Evolutionary conservation across 768 basidiomycete genomes (phyloP).

Genomic region (Hygrocybe coccinea): DNA sequence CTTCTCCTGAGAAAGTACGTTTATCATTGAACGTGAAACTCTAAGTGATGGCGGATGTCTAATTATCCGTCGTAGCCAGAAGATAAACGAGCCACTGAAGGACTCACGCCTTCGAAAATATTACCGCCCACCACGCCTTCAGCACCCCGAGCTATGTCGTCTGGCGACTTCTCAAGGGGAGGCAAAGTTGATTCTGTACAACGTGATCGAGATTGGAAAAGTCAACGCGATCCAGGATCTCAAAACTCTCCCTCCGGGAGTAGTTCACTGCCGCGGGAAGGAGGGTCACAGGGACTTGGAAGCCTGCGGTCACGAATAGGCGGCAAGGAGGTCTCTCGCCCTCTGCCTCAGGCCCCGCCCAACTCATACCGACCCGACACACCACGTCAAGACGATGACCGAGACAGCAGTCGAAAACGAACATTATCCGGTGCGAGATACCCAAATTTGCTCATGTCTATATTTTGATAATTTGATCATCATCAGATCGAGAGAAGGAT

Average conservation of each 20-base stretch:
- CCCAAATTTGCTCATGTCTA: neutral
- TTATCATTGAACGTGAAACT: neutral
- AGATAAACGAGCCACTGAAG: conserved; percentile 56
- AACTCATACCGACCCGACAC: conserved; percentile 43
- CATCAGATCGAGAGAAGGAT: conserved; percentile 62
- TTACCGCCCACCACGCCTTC: conserved; percentile 60
- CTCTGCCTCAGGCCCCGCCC: conserved; percentile 36
- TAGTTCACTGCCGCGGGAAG: conserved; percentile 17
- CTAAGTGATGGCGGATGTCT: too few species aligned
- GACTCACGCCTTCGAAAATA: conserved; percentile 40
- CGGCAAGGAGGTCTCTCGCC: conserved; percentile 47
- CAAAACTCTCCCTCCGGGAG: conserved; percentile 13
- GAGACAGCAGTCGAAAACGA: conserved; percentile 62
- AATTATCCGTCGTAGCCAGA: conserved; percentile 31
- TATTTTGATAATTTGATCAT: neutral
- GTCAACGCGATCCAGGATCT: conserved; percentile 28
- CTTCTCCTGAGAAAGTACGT: conserved; percentile 60
- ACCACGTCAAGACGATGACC: conserved; percentile 55
- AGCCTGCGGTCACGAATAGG: conserved; percentile 52
- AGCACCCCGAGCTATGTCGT: conserved; percentile 67
- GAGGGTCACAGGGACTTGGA: conserved; percentile 20
- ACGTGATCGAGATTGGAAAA: conserved; percentile 50
- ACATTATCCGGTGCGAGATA: conserved; percentile 55
- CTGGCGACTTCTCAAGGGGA: conserved; percentile 38
- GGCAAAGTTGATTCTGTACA: conserved; percentile 37